phyloP scores from a whole-genome alignment of 1,284 basidiomycete species.

The Wallemia hederae region DNA sequence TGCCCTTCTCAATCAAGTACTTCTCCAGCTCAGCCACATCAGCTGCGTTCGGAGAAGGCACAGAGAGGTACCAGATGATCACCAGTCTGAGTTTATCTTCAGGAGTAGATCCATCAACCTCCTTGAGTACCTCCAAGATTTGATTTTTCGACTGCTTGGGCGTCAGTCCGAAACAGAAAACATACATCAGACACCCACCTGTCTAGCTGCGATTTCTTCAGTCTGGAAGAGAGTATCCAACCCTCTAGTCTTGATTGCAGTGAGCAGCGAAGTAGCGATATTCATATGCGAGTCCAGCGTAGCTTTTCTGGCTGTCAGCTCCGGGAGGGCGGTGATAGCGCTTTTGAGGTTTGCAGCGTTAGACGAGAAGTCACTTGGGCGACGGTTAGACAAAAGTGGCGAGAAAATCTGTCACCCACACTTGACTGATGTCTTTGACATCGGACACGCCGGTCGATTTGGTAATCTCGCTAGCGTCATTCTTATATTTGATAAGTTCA shows the following conservation, averaged over 20 bases:
- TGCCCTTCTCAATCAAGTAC: conserved; percentile 49
- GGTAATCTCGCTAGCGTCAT: conserved; percentile 89
- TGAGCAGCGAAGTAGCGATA: conserved; percentile 80
- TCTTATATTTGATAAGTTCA: conserved; percentile 72
- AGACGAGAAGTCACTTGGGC: conserved; percentile 50
- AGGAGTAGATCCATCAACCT: conserved; percentile 22
- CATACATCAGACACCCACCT: conserved; percentile 20
- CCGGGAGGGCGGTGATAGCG: conserved; percentile 91
- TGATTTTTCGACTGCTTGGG: conserved; percentile 33
- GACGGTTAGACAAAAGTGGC: not conserved
- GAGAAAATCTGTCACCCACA: conserved; percentile 25
- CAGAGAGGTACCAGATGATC: conserved; percentile 74
- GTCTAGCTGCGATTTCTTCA: conserved; percentile 67
- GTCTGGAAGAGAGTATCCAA: conserved; percentile 89
- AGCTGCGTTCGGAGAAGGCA: conserved; percentile 40
- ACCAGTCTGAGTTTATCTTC: conserved; percentile 77
- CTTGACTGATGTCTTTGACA: conserved; percentile 74
- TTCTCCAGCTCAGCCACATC: conserved; percentile 66
- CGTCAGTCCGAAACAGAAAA: not conserved
- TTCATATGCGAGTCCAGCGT: conserved; percentile 98
- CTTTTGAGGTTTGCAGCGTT: conserved; percentile 90
- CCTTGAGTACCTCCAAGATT: conserved; percentile 52
- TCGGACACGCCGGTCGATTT: conserved; percentile 85
- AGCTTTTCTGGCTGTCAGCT: conserved; percentile 81
- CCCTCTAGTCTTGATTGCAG: conserved; percentile 82